Evolutionary conservation across 1,284 basidiomycete genomes (phyloP), one percentile per base, ranked within the genome.

Genomic region (Termitomyces sp.): DNA sequence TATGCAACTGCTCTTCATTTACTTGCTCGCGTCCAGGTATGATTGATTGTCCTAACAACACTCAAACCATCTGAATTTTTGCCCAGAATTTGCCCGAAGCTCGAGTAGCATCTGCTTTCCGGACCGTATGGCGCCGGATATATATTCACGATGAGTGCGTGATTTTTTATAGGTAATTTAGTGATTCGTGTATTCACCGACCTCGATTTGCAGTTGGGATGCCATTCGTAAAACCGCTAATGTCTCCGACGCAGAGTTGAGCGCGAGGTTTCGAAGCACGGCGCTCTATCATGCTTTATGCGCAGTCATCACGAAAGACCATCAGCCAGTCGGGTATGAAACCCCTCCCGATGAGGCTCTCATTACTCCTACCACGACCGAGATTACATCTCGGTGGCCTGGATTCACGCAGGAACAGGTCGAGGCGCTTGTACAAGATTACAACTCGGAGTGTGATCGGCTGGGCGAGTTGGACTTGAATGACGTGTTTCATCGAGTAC

Each of bases 101-200:
- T 19, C 76, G 94, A 46, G 79, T 78, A 64, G 64, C 78, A 34
- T 81, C 88, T 28, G 85, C 88, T 2, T 78, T 92, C 62, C 74
- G 83, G 39, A 81, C 80, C 30, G 77, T 91, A 16, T 97, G 94
- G 95, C 78, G 93, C 35, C 76, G 95, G 28, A 81, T 95, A 43
- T 95, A 91, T 63, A 76, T 90, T 40, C 83, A 90, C 50, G 93
- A 97, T 66, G 84, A 97, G 91, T 95, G 65, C 24, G 64, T 56
- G 1, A 26, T 59, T 37, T 46, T 7, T 46, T 11, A 19, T 3
- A 9, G 16, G 28, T 5, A 28, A 10, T 7, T 39, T 47, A 14
- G 14, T 24, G 16, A 21, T 21, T 43, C 7, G 3, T 33, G 5
- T 40, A 57, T 40, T 54, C 21, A 46, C 35, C 18, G 5, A 34